Evolutionary conservation across 2,329 filamentous ascomycete species (phyloP), one percentile per base, ranked within the genome.

Genomic region (Pseudogymnoascus sp.): DNA sequence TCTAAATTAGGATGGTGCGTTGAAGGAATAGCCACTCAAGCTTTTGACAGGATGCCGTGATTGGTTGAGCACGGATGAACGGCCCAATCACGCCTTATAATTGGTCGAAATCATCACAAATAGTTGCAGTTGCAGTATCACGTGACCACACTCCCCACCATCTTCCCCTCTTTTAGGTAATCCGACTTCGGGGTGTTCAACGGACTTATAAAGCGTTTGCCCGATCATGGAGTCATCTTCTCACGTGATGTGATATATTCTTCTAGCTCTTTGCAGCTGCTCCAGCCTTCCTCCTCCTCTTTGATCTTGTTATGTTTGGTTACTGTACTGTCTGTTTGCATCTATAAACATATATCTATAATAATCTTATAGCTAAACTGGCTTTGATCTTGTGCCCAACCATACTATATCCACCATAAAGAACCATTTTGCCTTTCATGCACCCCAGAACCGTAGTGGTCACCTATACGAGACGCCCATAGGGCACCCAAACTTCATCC

Each of bases 61-160:
- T 56, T 56, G 50, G 50, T 7, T 56, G n/a, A 56, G 44, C n/a
- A 56, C 50, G 50, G 50, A 28, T 56, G 50, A 56, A 56, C 50
- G 50, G 50, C 50, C 33, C 50, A 33, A 33, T 18, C 50, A 56
- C 50, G 25, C 50, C 50, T 33, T 56, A 33, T 11, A 18, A 56
- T 56, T 56, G 50, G 50, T 56, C 6, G 11, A 11, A 23, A 23
- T 14, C 21, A 12, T 23, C 16, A 12, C 10, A 33, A 8, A 16
- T 5, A 21, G 16, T 33, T 14, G 28, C 10, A 33, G 5, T 33
- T 4, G 4, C 4, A 1, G 1, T 12, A 7, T 33, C 50, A 56
- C 50, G 28, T 56, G 50, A 33, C 5, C 1, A 18, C 1, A 12
- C 7, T 33, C 25, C 28, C 50, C 28, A 33, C 28, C 50, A 56